Evolutionary conservation across 2,329 filamentous ascomycete species (phyloP).

Genomic region (Pezicula carpinea): DNA sequence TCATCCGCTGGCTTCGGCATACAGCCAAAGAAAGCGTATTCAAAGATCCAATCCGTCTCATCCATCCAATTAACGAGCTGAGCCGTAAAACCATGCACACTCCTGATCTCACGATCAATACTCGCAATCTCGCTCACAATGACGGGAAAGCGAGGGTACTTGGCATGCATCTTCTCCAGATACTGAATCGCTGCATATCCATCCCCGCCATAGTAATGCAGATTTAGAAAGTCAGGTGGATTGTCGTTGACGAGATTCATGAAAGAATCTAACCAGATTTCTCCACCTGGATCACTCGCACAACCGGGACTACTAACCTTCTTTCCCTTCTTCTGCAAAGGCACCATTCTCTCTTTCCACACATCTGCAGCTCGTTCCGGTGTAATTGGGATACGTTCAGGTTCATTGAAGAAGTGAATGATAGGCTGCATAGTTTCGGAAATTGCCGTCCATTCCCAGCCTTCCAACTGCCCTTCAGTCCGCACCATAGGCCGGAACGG

Average conservation of each 20-base stretch:
- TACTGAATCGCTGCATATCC: conserved; percentile 31
- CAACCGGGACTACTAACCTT: conserved; percentile 36
- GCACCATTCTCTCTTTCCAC: conserved; percentile 35
- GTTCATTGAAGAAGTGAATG: conserved; percentile 43
- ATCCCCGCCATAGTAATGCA: conserved; percentile 39
- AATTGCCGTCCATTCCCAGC: conserved; percentile 34
- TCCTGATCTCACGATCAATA: conserved; percentile 31
- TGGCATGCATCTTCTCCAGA: conserved; percentile 31
- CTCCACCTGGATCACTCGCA: conserved; percentile 33
- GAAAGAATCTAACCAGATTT: conserved; percentile 36
- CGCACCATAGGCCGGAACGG: conserved; percentile 40
- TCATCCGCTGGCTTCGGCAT: conserved; percentile 36
- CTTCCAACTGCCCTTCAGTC: conserved; percentile 30
- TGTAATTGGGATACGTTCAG: conserved; percentile 34
- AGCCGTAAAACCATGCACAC: conserved; percentile 35
- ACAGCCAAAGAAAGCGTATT: conserved; percentile 41
- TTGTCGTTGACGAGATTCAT: conserved; percentile 32
- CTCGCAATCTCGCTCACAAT: conserved; percentile 38
- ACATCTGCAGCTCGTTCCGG: conserved; percentile 32
- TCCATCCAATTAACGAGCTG: conserved; percentile 39
- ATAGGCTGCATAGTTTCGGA: conserved; percentile 26
- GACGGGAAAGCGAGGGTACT: conserved; percentile 31
- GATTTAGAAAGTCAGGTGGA: conserved; percentile 36
- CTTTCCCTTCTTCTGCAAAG: conserved; percentile 28
- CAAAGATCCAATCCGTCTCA: conserved; percentile 33